Evolutionary conservation across 2,329 filamentous ascomycete species (phyloP).

Genomic region (Aspergillus novoparasiticus): DNA sequence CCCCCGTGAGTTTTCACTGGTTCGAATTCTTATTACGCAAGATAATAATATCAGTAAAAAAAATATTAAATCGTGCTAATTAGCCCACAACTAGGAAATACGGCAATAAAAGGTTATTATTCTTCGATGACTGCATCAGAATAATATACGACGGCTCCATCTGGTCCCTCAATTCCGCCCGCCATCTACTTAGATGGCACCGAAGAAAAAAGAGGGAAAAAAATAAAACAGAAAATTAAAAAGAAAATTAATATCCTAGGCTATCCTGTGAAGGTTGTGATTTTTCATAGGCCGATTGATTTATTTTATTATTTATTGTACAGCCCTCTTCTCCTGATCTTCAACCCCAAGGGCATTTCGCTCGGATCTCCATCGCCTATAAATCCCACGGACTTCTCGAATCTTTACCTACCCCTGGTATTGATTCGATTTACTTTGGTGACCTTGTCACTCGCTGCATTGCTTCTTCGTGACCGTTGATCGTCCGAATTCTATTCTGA

Average conservation of each 20-base stretch:
- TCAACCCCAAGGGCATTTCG: constrained; percentile 13
- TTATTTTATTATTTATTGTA: constrained; percentile 13
- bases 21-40: background rate
- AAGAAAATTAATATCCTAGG: constrained; percentile 13
- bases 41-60: background rate
- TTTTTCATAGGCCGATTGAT: constrained; percentile 10
- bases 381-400: constrained; percentile 15
- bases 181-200: constrained; percentile 8
- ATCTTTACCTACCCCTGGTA: background rate
- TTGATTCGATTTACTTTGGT: constrained; percentile 1
- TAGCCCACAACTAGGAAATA: background rate
- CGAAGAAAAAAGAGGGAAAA: constrained; percentile 10
- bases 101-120: constrained; percentile 8
- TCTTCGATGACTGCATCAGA: constrained; percentile 16
- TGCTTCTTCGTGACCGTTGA: constrained; percentile 11
- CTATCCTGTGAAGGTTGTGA: constrained; percentile 2
- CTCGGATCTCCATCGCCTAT: constrained; percentile 17
- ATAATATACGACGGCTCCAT: constrained; percentile 16
- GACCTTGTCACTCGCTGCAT: background rate
- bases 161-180: constrained; percentile 14
- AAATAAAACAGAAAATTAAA: constrained; percentile 18
- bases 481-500: constrained; percentile 12
- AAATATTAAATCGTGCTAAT: background rate
- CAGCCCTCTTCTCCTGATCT: constrained; percentile 10
- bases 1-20: background rate